Percentiles rank a stretch among this genome's conserved stretches.
Conservation (phyloP, 495 filamentous ascomycete genomes). For the Penicillium crystallinum region DNA sequence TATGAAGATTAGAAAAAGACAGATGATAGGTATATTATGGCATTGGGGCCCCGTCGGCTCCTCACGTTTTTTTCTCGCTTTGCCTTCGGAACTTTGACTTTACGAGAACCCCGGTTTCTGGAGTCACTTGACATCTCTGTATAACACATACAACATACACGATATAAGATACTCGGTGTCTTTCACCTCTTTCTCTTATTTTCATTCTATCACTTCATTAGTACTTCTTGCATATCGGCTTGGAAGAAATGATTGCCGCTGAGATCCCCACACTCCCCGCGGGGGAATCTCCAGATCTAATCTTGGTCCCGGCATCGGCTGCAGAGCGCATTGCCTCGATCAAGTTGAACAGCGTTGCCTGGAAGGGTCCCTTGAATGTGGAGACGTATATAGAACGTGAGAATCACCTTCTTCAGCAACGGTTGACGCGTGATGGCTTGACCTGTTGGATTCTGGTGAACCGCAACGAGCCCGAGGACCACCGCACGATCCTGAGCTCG, state of each 20-base stretch:
- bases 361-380: constrained; percentile 62
- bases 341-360: constrained; percentile 62
- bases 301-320: constrained; percentile 62
- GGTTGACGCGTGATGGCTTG: constrained; percentile 65
- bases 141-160: no score
- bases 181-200: neutral
- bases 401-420: constrained; percentile 58
- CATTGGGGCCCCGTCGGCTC: constrained; percentile 4
- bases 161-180: no score
- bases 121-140: no score
- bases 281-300: constrained; percentile 54
- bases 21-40: neutral
- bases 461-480: constrained; percentile 34
- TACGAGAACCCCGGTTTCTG: constrained; percentile 31
- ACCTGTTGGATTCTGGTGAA: constrained; percentile 85
- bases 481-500: constrained; percentile 64
- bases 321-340: constrained; percentile 59
- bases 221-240: neutral
- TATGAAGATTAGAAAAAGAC: no score
- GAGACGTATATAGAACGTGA: constrained; percentile 77
- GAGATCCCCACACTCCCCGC: constrained; percentile 44
- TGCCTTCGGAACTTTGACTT: neutral
- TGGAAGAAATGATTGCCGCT: constrained; percentile 32
- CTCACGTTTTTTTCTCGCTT: neutral
- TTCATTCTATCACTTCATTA: neutral